Evolutionary conservation across 768 basidiomycete species (phyloP).

Genomic region (Russula ochroleuca): DNA sequence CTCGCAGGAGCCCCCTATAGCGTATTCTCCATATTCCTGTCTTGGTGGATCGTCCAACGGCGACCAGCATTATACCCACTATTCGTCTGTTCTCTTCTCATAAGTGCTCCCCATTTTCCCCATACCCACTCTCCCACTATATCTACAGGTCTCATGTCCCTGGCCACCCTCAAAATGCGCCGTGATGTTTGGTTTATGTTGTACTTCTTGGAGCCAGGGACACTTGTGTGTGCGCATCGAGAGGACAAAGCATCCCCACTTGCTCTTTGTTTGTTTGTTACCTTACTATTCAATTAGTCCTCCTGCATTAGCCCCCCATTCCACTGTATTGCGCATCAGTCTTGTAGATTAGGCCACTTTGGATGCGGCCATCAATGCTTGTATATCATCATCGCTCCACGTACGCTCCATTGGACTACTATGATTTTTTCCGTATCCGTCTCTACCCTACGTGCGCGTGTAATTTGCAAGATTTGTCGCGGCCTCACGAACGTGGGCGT

Average conservation of each 20-base stretch:
- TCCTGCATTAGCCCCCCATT: background rate
- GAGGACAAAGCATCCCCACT: conserved; percentile 16
- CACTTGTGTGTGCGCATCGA: conserved; percentile 14
- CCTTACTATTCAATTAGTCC: conserved; percentile 22
- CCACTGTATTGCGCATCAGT: conserved; percentile 20
- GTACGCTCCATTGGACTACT: conserved; percentile 3
- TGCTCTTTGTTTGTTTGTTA: conserved; percentile 10
- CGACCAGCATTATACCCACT: conserved; percentile 23
- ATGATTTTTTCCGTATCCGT: background rate
- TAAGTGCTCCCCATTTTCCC: background rate
- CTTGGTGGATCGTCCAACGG: conserved; percentile 13
- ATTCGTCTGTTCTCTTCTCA: conserved; percentile 27
- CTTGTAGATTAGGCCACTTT: conserved; percentile 24
- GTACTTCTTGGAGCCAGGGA: conserved; percentile 25
- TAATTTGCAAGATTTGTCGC: conserved; percentile 55
- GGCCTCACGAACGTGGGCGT: conserved; percentile 61
- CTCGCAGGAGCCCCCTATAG: conserved; percentile 2
- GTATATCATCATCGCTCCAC: conserved; percentile 25
- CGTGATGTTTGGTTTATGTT: conserved; percentile 8
- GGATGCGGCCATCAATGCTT: conserved; percentile 5
- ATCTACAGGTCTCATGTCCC: conserved; percentile 13
- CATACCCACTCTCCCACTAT: conserved; percentile 13
- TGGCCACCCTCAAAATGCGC: conserved; percentile 13
- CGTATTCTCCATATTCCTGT: conserved; percentile 18
- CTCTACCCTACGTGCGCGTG: conserved; percentile 34